Conservation (phyloP, 148 eudicot genomes). For the Vaccinium myrtillus region DNA sequence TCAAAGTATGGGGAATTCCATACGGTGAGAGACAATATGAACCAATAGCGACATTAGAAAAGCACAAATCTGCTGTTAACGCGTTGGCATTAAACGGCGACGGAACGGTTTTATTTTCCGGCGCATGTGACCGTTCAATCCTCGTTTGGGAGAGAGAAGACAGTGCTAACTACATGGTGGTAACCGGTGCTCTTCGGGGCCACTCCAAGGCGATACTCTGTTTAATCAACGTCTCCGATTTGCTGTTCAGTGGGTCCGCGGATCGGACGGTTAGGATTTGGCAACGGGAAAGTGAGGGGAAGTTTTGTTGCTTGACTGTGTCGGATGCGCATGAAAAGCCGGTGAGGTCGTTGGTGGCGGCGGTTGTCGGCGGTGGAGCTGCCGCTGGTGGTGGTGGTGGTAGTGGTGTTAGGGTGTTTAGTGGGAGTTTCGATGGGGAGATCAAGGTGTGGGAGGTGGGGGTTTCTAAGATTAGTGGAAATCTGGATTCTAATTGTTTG, state of each 20-base stretch:
- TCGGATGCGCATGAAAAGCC: slow-evolving; percentile 55
- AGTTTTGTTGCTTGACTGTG: slow-evolving; percentile 47
- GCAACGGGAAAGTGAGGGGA: slow-evolving; percentile 44
- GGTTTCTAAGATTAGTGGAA: slow-evolving; percentile 12
- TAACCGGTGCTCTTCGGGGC: slow-evolving; percentile 64
- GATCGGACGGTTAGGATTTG: slow-evolving; percentile 86
- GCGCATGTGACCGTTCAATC: slow-evolving; percentile 75
- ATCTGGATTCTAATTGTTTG: background rate
- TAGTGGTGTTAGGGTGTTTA: slow-evolving; percentile 40
- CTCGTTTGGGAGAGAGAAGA: slow-evolving; percentile 74
- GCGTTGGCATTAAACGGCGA: slow-evolving; percentile 50
- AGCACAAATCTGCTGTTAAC: slow-evolving; percentile 70
- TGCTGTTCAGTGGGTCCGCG: slow-evolving; percentile 71
- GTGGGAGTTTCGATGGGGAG: slow-evolving; percentile 64
- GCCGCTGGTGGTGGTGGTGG: background rate
- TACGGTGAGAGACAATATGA: slow-evolving; percentile 19
- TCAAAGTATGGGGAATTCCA: slow-evolving; percentile 46
- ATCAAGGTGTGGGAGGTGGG: slow-evolving; percentile 51
- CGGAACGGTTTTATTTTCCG: slow-evolving; percentile 60
- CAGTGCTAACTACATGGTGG: slow-evolving; percentile 47
- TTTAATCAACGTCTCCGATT: slow-evolving; percentile 44
- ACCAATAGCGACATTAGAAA: slow-evolving; percentile 53
- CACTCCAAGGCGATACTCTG: slow-evolving; percentile 68
- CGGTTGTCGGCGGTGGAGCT: slow-evolving; percentile 24
- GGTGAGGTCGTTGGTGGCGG: slow-evolving; percentile 56